These are phyloP conservation scores for Aphanomyces stellatus DNA, from an alignment of 352 stramenopile genomes.

Conservation along the genomic window DNA sequence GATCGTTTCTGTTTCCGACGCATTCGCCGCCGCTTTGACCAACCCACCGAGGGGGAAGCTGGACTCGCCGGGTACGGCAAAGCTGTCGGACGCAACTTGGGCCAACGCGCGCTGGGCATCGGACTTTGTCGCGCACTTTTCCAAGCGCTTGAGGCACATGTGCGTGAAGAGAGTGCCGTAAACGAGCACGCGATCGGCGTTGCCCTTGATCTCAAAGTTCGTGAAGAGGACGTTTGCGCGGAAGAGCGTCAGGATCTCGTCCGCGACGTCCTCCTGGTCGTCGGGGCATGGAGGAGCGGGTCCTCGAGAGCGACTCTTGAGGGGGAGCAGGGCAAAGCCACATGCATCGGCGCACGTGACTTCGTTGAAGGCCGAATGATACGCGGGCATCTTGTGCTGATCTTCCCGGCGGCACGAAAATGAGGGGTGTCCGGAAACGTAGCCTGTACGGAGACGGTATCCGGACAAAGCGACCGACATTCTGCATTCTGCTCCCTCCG, in stretches of 20 bases:
- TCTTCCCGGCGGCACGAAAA: no score
- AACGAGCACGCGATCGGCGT: conserved; percentile 87
- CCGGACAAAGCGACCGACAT: no score
- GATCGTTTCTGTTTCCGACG: conserved; percentile 75
- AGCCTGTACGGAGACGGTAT: no score
- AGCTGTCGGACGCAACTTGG: conserved; percentile 72
- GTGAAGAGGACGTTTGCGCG: conserved; percentile 92
- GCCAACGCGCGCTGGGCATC: conserved; percentile 72
- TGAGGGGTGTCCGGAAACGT: no score
- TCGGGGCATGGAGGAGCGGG: conserved; percentile 75
- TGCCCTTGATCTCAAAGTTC: conserved; percentile 90
- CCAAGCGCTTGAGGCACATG: conserved; percentile 86
- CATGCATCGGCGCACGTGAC: conserved; percentile 60
- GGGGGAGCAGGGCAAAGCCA: conserved; percentile 81
- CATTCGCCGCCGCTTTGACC: conserved; percentile 55
- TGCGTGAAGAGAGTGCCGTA: conserved; percentile 92
- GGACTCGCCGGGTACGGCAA: conserved; percentile 80
- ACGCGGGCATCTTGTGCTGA: conserved; percentile 91
- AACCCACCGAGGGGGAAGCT: conserved; percentile 76
- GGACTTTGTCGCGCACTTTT: conserved; percentile 66
- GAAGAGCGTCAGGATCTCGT: conserved; percentile 91
- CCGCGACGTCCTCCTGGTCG: conserved; percentile 85
- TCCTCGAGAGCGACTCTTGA: conserved; percentile 82
- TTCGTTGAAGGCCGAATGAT: conserved; percentile 87
- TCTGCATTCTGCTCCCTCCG: no score